Percentiles rank a stretch among this genome's conserved stretches.
These are phyloP conservation scores for Coemansia sp. DNA, from an alignment of 192 early-diverging fungal species.

Conservation along the genomic window DNA sequence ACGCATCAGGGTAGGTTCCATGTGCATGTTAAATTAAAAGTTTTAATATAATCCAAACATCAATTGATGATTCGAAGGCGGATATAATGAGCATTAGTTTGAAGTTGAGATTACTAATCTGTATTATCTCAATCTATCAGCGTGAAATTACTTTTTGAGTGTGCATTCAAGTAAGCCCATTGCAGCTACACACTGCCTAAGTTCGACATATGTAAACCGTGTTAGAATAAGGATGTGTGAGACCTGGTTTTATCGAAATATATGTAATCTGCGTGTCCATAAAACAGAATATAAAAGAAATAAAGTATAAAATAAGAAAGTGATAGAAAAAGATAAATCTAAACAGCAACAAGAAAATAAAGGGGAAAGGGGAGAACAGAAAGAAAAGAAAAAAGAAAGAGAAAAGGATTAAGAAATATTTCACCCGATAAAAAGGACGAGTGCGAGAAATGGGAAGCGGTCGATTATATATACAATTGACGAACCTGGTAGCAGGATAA, in stretches of 20 bases:
- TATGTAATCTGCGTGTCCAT: neutral
- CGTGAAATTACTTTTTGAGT: neutral
- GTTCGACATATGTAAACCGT: neutral
- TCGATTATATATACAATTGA: conserved; percentile 8
- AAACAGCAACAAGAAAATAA: neutral
- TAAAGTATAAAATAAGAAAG: neutral
- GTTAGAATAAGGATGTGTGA: too few species aligned
- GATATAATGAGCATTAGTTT: neutral
- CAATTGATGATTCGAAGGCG: neutral
- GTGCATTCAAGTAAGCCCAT: neutral
- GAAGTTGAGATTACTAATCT: neutral
- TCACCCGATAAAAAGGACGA: neutral
- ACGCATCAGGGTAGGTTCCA: neutral
- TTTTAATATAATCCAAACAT: neutral
- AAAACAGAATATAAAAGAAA: neutral
- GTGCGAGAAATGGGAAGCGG: neutral
- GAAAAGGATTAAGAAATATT: neutral
- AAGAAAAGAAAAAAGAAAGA: conserved; percentile 1
- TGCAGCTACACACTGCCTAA: too few species aligned
- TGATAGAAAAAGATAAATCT: neutral
- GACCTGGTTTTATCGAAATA: too few species aligned
- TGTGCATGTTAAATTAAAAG: neutral
- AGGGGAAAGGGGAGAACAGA: neutral
- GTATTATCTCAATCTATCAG: too few species aligned
- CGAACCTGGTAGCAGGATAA: neutral